Conservation (phyloP, 2,329 filamentous ascomycete genomes). For the Colletotrichum lini region DNA sequence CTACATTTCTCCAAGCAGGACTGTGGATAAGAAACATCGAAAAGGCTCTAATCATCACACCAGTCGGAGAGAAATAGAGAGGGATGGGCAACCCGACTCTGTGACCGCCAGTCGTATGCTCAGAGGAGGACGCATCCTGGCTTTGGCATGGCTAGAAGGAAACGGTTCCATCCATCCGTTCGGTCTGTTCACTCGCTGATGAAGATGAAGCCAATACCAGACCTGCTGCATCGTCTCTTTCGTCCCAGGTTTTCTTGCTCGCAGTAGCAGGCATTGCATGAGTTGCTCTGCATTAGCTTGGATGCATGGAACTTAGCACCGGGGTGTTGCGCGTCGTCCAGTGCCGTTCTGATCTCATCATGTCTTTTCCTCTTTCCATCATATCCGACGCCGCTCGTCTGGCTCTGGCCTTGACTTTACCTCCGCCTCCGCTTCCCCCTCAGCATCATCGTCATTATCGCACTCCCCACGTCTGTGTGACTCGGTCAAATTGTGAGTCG, state of each 20-base stretch:
- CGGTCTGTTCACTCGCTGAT: background rate
- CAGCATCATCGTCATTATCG: background rate
- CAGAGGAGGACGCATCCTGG: background rate
- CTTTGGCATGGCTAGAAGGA: background rate
- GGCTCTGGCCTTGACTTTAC: no score
- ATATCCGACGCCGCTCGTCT: slow-evolving; percentile 12
- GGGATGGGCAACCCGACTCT: background rate
- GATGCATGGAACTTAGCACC: slow-evolving; percentile 24
- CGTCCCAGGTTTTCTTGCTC: slow-evolving; percentile 30
- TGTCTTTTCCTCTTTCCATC: slow-evolving; percentile 4
- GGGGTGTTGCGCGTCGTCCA: slow-evolving; percentile 20
- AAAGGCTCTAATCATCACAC: background rate
- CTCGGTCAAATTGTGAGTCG: slow-evolving; percentile 12
- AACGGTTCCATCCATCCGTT: slow-evolving; percentile 6
- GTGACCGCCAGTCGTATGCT: background rate
- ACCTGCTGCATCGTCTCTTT: slow-evolving; percentile 14
- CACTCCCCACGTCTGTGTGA: background rate
- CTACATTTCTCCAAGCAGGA: slow-evolving; percentile 8
- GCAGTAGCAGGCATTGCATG: slow-evolving; percentile 12
- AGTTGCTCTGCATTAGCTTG: slow-evolving; percentile 19
- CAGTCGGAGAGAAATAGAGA: background rate
- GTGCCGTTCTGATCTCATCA: background rate
- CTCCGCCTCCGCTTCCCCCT: background rate
- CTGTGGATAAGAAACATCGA: no score
- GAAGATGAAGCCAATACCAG: slow-evolving; percentile 23